Conservation (phyloP, 441 rosid species). For the Croton laevigatus region DNA sequence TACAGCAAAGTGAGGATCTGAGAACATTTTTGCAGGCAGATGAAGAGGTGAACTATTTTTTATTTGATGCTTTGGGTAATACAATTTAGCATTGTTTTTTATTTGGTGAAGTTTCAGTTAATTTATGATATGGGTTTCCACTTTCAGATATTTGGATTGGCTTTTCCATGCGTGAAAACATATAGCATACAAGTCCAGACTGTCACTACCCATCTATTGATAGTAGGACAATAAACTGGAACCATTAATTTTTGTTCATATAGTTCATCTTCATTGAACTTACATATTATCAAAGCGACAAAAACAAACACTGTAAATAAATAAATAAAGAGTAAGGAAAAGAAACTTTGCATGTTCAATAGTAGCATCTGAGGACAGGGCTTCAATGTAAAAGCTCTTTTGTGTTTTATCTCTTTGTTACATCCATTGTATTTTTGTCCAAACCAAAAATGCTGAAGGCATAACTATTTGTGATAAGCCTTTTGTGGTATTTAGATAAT, state of each 20-base stretch:
- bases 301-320: background rate
- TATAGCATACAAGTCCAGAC: background rate
- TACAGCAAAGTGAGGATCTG: slow-evolving; percentile 92
- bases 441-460: too few relatives aligned
- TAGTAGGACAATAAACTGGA: background rate
- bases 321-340: background rate
- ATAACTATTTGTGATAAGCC: background rate
- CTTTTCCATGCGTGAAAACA: background rate
- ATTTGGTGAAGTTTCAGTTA: background rate
- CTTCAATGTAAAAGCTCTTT: background rate
- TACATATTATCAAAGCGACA: background rate
- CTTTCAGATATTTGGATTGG: background rate
- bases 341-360: background rate
- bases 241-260: background rate
- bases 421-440: too few relatives aligned
- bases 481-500: background rate
- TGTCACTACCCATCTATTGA: background rate
- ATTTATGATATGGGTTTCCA: background rate
- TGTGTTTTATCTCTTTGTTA: too few relatives aligned
- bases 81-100: background rate
- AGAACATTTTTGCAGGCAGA: slow-evolving; percentile 97
- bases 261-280: background rate
- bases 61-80: background rate
- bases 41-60: slow-evolving; percentile 65
- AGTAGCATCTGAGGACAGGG: background rate